Percentiles rank a stretch among this genome's conserved stretches.
Evolutionary conservation across 768 basidiomycete species (phyloP).

Genomic region (Tricholoma sp.): DNA sequence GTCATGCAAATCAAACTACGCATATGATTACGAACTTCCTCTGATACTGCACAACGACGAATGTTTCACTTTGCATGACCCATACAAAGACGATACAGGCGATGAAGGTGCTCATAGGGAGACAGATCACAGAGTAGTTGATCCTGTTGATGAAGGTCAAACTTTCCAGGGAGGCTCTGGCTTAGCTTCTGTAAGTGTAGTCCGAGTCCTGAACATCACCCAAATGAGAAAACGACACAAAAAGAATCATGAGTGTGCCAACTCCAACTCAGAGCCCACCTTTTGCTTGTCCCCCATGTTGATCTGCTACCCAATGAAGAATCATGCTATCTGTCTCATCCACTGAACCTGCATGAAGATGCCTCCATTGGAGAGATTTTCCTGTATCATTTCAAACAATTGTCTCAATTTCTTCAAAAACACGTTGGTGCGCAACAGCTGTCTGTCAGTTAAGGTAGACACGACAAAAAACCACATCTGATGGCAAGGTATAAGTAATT

Average conservation of each 20-base stretch:
- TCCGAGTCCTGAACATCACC: slow-evolving; percentile 15
- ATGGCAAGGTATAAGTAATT: not conserved
- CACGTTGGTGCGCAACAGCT: slow-evolving; percentile 14
- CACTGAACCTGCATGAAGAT: slow-evolving; percentile 12
- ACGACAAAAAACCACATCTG: not conserved
- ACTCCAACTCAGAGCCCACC: slow-evolving; percentile 5
- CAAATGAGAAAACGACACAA: not conserved
- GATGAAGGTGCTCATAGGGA: slow-evolving; percentile 21
- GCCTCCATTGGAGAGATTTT: slow-evolving; percentile 13
- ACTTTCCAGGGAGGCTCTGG: not conserved
- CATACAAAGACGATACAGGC: slow-evolving; percentile 17
- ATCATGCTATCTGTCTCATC: slow-evolving; percentile 14
- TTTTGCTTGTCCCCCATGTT: slow-evolving; percentile 21
- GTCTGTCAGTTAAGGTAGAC: slow-evolving; percentile 9
- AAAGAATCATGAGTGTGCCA: not conserved
- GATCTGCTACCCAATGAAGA: slow-evolving; percentile 15
- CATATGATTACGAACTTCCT: too few species aligned
- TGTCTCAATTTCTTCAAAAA: slow-evolving; percentile 7
- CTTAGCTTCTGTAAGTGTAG: slow-evolving; percentile 16
- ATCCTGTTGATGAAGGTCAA: slow-evolving; percentile 20
- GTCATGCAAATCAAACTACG: too few species aligned
- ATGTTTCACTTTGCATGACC: slow-evolving; percentile 9
- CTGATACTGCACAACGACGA: too few species aligned
- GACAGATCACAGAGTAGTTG: slow-evolving; percentile 7
- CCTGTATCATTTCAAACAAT: slow-evolving; percentile 20